Percentiles rank a stretch among this genome's conserved stretches.
Conservation (phyloP, 2,329 filamentous ascomycete genomes). For the Exophiala sp. region DNA sequence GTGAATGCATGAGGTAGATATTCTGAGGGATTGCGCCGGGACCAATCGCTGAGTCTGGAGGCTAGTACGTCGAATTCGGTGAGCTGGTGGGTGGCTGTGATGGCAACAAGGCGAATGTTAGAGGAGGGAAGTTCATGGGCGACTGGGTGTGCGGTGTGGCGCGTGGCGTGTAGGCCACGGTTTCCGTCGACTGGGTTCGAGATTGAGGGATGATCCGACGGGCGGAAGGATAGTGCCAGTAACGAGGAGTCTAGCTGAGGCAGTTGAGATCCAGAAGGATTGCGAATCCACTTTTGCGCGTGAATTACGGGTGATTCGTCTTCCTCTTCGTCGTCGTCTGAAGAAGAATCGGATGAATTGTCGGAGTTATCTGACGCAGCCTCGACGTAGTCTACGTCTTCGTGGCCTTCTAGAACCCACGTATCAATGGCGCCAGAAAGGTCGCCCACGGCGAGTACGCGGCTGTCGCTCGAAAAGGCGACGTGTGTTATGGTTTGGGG, state of each 20-base stretch:
- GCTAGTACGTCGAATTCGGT: slow-evolving; percentile 75
- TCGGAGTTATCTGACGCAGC: slow-evolving; percentile 11
- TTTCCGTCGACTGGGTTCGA: slow-evolving; percentile 30
- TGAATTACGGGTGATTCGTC: slow-evolving; percentile 49
- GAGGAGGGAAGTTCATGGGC: slow-evolving; percentile 54
- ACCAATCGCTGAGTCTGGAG: slow-evolving; percentile 80
- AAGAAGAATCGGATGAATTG: slow-evolving; percentile 17
- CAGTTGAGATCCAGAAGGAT: slow-evolving; percentile 65
- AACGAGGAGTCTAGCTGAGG: slow-evolving; percentile 65
- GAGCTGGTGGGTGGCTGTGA: slow-evolving; percentile 65
- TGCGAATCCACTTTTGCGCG: slow-evolving; percentile 70
- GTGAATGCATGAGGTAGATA: slow-evolving; percentile 71
- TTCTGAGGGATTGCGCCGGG: slow-evolving; percentile 72
- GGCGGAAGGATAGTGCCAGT: slow-evolving; percentile 65
- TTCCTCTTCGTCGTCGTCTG: slow-evolving; percentile 45
- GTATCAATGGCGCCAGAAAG: slow-evolving; percentile 82
- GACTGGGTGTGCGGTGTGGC: slow-evolving; percentile 51
- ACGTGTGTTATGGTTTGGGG: slow-evolving; percentile 70
- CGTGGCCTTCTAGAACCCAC: slow-evolving; percentile 67
- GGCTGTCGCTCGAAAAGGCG: slow-evolving; percentile 76
- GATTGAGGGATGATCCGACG: slow-evolving; percentile 31
- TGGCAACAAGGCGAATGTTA: slow-evolving; percentile 56
- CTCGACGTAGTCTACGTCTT: slow-evolving; percentile 50
- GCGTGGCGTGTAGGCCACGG: slow-evolving; percentile 47
- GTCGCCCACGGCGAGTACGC: slow-evolving; percentile 74